Percentiles rank a stretch among this genome's conserved stretches.
phyloP scores from a whole-genome alignment of 306 rosid genomes.

The Rosa chinensis region DNA sequence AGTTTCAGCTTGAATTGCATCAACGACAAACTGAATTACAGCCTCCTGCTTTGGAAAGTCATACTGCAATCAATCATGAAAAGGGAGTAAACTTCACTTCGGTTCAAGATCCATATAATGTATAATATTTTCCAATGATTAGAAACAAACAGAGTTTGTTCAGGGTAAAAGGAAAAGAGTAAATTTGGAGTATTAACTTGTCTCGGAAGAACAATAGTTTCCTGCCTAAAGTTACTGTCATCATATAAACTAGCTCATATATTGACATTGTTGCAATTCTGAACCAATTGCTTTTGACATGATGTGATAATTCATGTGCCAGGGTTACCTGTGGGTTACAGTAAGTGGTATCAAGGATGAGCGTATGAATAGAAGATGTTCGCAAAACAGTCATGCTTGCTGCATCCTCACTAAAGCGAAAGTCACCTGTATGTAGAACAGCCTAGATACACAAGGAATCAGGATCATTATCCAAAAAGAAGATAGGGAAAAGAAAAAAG shows the following conservation, averaged over 20 bases:
- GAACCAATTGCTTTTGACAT: conserved; percentile 7
- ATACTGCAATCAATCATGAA: conserved; percentile 58
- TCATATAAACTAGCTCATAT: background rate
- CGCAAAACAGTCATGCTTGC: conserved; percentile 48
- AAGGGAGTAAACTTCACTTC: conserved; percentile 17
- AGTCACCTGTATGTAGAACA: conserved; percentile 92
- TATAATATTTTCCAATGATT: background rate
- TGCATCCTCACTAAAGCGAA: conserved; percentile 71
- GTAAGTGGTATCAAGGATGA: conserved; percentile 91
- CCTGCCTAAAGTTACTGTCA: background rate
- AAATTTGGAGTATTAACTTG: background rate
- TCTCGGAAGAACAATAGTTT: background rate
- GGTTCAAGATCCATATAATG: background rate
- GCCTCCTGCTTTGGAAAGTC: conserved; percentile 97
- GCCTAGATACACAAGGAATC: conserved; percentile 46
- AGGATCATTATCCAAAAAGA: conserved; percentile 17
- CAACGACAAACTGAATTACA: conserved; percentile 87
- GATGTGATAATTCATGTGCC: conserved; percentile 13
- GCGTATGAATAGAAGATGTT: conserved; percentile 55
- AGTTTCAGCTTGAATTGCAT: conserved; percentile 90
- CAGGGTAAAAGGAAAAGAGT: background rate
- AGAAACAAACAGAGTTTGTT: background rate
- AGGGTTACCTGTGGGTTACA: conserved; percentile 84
- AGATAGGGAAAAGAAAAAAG: background rate
- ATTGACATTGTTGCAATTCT: background rate